These are phyloP conservation scores for Pseudogymnoascus verrucosus DNA, from an alignment of 2,329 filamentous ascomycete genomes.

Conservation along the genomic window DNA sequence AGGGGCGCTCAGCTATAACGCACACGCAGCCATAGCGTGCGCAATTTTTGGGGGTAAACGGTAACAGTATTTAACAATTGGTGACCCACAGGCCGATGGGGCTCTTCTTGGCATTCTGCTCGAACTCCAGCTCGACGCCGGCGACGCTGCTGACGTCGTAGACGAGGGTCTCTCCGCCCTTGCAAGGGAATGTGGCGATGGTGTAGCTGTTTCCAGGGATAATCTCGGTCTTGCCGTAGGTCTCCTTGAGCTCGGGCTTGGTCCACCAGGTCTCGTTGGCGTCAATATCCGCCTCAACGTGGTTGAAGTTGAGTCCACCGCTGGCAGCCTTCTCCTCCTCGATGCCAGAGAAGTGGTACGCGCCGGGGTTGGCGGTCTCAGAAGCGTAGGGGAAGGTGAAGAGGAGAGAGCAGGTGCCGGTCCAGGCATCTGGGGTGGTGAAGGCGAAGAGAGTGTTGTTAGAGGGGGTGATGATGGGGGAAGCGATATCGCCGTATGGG, in stretches of 20 bases:
- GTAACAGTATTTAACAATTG: conserved; percentile 6
- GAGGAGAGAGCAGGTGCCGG: conserved; percentile 22
- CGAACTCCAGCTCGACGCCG: conserved; percentile 22
- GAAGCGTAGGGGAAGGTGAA: conserved; percentile 26
- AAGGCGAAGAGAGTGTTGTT: conserved; percentile 26
- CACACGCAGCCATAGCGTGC: not conserved
- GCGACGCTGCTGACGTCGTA: conserved; percentile 18
- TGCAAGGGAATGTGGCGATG: conserved; percentile 22
- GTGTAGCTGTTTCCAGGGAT: conserved; percentile 25
- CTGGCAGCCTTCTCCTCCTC: conserved; percentile 21
- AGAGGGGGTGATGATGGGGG: conserved; percentile 19
- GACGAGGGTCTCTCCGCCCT: conserved; percentile 14
- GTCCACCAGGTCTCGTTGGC: conserved; percentile 17
- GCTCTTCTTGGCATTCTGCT: conserved; percentile 18
- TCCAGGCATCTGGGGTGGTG: conserved; percentile 21
- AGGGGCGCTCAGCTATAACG: not conserved
- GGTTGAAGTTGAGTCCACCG: conserved; percentile 23
- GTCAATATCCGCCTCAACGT: conserved; percentile 16
- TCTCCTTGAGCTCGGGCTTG: conserved; percentile 14
- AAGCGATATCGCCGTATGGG: conserved; percentile 18
- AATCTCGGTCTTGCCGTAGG: conserved; percentile 24
- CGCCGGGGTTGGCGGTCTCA: conserved; percentile 16
- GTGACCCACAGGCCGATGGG: conserved; percentile 22
- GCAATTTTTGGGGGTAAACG: not conserved
- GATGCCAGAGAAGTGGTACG: conserved; percentile 22